These are phyloP conservation scores for Chenopodium formosanum DNA, from an alignment of 148 eudicot species.

Conservation along the genomic window DNA sequence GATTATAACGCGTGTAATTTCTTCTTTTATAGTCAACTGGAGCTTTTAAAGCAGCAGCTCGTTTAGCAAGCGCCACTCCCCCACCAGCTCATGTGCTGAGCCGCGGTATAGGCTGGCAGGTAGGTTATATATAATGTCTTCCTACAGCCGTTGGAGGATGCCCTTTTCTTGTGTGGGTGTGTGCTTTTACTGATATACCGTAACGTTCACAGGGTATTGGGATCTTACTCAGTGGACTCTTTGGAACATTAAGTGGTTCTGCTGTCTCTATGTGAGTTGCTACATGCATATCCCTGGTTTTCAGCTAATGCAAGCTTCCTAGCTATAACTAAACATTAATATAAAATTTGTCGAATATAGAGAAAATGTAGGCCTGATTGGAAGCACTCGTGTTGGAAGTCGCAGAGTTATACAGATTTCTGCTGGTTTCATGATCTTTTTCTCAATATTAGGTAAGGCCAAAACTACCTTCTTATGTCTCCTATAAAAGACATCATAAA, in stretches of 20 bases:
- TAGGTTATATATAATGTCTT: constrained; percentile 48
- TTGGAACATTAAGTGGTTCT: constrained; percentile 92
- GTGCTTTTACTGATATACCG: not conserved
- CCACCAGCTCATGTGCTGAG: constrained; percentile 99
- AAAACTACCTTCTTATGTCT: not conserved
- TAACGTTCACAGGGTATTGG: constrained; percentile 70
- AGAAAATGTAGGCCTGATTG: constrained; percentile 91
- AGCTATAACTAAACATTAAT: constrained; percentile 2
- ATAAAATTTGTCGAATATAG: constrained; percentile 32
- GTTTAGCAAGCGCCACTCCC: constrained; percentile 95
- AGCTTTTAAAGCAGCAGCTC: constrained; percentile 93
- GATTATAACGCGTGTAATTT: not conserved
- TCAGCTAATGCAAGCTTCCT: not conserved
- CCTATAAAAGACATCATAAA: too few relatives aligned
- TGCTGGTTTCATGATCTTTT: constrained; percentile 98
- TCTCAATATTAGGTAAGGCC: constrained; percentile 73
- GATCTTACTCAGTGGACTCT: constrained; percentile 80
- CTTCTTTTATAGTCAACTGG: constrained; percentile 70
- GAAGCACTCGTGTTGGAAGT: constrained; percentile 96
- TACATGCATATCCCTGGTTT: not conserved
- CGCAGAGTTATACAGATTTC: constrained; percentile 95
- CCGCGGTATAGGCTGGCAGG: constrained; percentile 99
- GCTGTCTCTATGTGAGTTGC: constrained; percentile 79
- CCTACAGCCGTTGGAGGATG: not conserved
- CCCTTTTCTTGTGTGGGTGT: not conserved